Evolutionary conservation across 2,329 filamentous ascomycete species (phyloP).

Genomic region (Epichloe festucae): DNA sequence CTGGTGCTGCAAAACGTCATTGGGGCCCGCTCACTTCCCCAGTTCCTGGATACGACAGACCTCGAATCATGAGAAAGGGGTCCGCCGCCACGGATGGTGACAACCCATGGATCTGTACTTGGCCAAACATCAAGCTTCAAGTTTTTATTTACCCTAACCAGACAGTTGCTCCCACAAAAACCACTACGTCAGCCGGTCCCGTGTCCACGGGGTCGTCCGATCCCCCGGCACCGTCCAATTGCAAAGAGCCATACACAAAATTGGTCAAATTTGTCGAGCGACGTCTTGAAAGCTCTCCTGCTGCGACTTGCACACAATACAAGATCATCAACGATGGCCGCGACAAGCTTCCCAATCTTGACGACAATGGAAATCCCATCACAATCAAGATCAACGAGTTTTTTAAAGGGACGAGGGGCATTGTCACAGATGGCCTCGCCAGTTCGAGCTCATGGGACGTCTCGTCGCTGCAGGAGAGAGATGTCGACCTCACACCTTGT

Average conservation of each 20-base stretch:
- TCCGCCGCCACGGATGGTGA: slow-evolving; percentile 30
- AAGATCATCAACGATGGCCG: slow-evolving; percentile 27
- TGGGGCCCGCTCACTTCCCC: slow-evolving; percentile 9
- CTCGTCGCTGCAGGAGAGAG: slow-evolving; percentile 4
- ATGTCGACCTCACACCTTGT: slow-evolving; percentile 2
- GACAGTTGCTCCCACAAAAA: slow-evolving; percentile 27
- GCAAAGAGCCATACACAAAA: slow-evolving; percentile 31
- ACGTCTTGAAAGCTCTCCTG: slow-evolving; percentile 22
- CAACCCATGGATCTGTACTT: slow-evolving; percentile 45
- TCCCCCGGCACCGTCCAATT: slow-evolving; percentile 2
- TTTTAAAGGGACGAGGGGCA: background rate
- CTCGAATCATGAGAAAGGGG: slow-evolving; percentile 11
- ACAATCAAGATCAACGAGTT: slow-evolving; percentile 32
- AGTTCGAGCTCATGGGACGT: slow-evolving; percentile 2
- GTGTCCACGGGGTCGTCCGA: background rate
- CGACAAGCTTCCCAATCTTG: slow-evolving; percentile 20
- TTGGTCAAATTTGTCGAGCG: slow-evolving; percentile 44
- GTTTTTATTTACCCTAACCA: slow-evolving; percentile 44
- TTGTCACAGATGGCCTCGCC: background rate
- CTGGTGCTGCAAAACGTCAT: slow-evolving; percentile 15
- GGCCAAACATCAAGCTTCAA: slow-evolving; percentile 42
- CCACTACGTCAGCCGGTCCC: slow-evolving; percentile 2
- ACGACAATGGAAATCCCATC: slow-evolving; percentile 24
- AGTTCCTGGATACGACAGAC: slow-evolving; percentile 13
- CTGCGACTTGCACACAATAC: slow-evolving; percentile 36